Base-by-base conservation (phyloP, 2,329 filamentous ascomycete species). In the Fonsecaea erecta region DNA sequence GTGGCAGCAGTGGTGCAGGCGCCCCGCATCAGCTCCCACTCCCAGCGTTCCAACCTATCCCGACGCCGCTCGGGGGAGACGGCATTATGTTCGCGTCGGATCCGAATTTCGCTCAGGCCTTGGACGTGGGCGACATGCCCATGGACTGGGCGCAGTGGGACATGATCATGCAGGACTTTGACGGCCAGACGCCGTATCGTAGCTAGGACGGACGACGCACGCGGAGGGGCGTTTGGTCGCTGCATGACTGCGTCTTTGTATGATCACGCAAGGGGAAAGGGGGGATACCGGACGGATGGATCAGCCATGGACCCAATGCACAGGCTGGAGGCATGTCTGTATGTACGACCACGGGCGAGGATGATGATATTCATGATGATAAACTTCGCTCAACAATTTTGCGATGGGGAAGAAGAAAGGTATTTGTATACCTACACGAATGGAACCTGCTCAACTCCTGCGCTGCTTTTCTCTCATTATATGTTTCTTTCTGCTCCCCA, bases 71-170 rank as follows among this genome's bases (percentile, higher is more conserved):
- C 6, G 32, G n/a, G 48, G 57, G 18, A 18, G 37, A 63, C 24
- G 34, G 62, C 28, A n/a, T 56, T n/a, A 62, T 70, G 59, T 60
- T 64, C 28, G 43, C 67, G 14, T 61, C 66, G 7, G 63, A 68
- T 32, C 67, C 67, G 2, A 65, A 55, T 14, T 26, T 70, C 16
- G 64, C 46, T 14, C 51, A 71, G 37, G 67, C 68, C 26, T 60
- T 68, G 32, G 68, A 59, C 16, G 58, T 65, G 30, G 60, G 63
- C 3, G 63, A 67, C 52, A 55, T 62, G 40, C 62, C 62, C 9
- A 70, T 72, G 68, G 70, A 72, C 55, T 72, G 71, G 71, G 64
- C 59, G 24, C 68, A 71, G 55, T 71, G 71, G 71, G 70, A 71
- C 43, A 60, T 62, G 28, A 63, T 70, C 52, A 68, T 71, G 62